A percentile compares a stretch with the other conserved stretches of the same genome.
These are phyloP conservation scores for Colletotrichum sublineola DNA, from an alignment of 2,329 filamentous ascomycete genomes.

Conservation along the genomic window DNA sequence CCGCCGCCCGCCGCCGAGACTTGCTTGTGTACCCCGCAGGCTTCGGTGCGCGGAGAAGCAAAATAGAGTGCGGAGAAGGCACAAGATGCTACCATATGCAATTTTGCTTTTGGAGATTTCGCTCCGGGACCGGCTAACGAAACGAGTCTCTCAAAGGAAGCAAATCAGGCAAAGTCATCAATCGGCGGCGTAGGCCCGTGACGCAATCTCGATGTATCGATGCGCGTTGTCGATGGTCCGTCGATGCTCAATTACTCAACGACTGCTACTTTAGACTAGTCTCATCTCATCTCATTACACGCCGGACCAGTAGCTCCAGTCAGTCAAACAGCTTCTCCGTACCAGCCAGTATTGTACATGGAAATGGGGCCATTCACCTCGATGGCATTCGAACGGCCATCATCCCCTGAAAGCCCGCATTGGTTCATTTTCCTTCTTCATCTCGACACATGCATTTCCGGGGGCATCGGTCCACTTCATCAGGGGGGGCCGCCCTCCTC, in stretches of 20 bases:
- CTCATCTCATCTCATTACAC: slow-evolving; percentile 5
- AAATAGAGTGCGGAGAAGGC: slow-evolving; percentile 31
- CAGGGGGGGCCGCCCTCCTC: slow-evolving; percentile 2
- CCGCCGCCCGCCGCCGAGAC: too few relatives aligned
- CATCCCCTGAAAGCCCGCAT: slow-evolving; percentile 31
- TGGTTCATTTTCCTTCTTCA: background rate
- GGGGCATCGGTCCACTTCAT: slow-evolving; percentile 15
- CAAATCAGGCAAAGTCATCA: background rate
- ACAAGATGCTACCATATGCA: slow-evolving; percentile 11
- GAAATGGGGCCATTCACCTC: slow-evolving; percentile 19
- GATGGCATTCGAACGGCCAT: background rate
- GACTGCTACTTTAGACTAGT: background rate
- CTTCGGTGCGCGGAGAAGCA: slow-evolving; percentile 9
- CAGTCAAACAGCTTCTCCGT: background rate
- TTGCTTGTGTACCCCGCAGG: slow-evolving; percentile 22
- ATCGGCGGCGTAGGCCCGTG: background rate
- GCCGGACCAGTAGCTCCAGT: background rate
- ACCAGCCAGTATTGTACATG: background rate
- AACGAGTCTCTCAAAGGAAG: background rate
- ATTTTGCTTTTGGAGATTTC: slow-evolving; percentile 21
- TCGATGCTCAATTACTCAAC: background rate
- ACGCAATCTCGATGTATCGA: slow-evolving; percentile 10
- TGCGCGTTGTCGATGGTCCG: background rate
- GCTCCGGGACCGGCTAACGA: slow-evolving; percentile 30
- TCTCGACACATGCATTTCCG: slow-evolving; percentile 7